These are phyloP conservation scores for Tetrastigma voinierianum DNA, from an alignment of 164 flowering plant species.

Conservation along the genomic window DNA sequence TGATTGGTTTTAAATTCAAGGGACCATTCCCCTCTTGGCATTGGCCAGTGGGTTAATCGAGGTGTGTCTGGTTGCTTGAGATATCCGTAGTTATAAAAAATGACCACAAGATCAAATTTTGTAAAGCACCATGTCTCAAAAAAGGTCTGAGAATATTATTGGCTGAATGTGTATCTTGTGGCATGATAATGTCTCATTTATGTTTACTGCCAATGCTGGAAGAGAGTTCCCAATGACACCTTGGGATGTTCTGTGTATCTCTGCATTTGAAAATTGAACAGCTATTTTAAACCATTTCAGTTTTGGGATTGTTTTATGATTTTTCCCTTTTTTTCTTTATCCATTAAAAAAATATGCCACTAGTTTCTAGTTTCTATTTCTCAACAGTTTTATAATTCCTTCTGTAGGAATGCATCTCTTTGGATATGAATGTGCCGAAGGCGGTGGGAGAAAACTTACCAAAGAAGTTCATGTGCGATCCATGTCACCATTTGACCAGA, in stretches of 20 bases:
- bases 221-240: neutral
- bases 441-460: constrained; percentile 78
- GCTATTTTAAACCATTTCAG: neutral
- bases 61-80: no score
- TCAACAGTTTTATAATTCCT: neutral
- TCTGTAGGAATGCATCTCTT: constrained; percentile 66
- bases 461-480: constrained; percentile 57
- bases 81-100: no score
- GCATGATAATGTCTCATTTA: neutral
- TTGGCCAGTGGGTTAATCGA: no score
- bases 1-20: neutral
- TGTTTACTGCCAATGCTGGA: neutral
- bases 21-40: no score
- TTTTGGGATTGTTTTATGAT: neutral
- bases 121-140: no score
- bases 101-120: no score
- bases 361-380: neutral
- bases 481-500: constrained; percentile 86
- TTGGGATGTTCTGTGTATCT: neutral
- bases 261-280: neutral
- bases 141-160: no score
- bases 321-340: neutral
- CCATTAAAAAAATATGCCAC: neutral
- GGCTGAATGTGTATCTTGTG: no score
- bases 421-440: constrained; percentile 71